Conservation (phyloP, 192 early-diverging fungal genomes). For the Backusella luteola region DNA sequence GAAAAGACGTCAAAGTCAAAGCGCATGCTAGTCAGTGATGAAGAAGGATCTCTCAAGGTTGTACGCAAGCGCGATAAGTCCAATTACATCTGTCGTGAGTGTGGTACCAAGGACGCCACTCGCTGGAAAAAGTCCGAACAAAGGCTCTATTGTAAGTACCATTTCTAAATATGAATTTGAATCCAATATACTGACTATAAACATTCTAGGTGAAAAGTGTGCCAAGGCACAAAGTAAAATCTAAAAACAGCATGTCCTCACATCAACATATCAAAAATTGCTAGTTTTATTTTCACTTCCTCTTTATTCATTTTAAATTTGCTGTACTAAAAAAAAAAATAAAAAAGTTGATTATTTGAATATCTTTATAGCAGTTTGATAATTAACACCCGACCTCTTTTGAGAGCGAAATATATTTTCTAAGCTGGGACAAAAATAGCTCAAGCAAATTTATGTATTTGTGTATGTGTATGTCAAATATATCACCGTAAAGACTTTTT, state of each 20-base stretch:
- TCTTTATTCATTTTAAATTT: not conserved
- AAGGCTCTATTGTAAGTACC: not conserved
- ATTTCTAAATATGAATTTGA: not conserved
- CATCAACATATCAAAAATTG: not conserved
- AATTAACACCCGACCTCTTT: no score
- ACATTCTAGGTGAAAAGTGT: not conserved
- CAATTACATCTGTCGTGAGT: not conserved
- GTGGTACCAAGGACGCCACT: not conserved
- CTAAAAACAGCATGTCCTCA: not conserved
- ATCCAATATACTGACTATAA: not conserved
- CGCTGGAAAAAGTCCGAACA: not conserved
- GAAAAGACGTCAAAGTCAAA: not conserved
- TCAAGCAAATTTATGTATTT: no score
- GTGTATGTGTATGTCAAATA: no score
- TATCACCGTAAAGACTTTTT: no score
- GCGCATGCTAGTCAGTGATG: constrained; percentile 8
- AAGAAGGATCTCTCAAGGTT: not conserved
- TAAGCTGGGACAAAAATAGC: no score
- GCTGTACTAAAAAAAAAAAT: not conserved
- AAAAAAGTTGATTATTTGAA: not conserved
- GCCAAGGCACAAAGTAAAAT: not conserved
- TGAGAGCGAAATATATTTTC: no score
- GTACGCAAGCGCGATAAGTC: not conserved
- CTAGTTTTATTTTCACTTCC: not conserved
- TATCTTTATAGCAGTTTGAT: no score